Evolutionary conservation across 805 yeast species (phyloP), one percentile per base, ranked within the genome.

Genomic region (Nakazawaea wickerhamii): DNA sequence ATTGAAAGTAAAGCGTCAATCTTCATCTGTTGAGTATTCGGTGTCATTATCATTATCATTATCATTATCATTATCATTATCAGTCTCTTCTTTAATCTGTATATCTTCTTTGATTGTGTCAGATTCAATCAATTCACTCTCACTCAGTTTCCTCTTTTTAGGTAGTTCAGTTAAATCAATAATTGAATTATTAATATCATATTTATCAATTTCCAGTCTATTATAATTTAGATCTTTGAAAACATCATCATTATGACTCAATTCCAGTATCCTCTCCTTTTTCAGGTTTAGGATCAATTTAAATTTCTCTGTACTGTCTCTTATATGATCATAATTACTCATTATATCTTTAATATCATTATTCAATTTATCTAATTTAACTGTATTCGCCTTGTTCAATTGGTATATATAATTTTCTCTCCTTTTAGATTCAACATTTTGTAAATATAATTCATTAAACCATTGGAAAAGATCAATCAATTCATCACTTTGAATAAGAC

Each of bases 191-290:
- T 31, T 30, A 8, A 25, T 11, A 23, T 41, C 40, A 22, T 35
- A 36, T 27, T 21, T 25, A 30, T 41, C 40, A n/a, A 31, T 30
- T 17, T 30, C 27, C 25, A 17, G 17, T 14, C 36, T 30, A 15
- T 33, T 26, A n/a, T 10, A 5, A 15, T 36, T 41, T 26, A 41
- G 26, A 31, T 26, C 11, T 8, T 10, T 17, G 14, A 35, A 28
- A 1, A 26, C 20, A 20, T 37, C 41, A 4, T 25, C 15, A 14
- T 23, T 35, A 5, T 37, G 23, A 17, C 48, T 40, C 28, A 65
- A 55, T 28, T 58, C 51, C 55, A 61, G 50, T 14, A 62, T 64
- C 43, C 47, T 55, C 31, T 52, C 55, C 44, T 64, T 64, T 43
- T 64, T 64, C 10, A 58, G 40, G 45, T 59, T 56, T 19, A 63